A percentile compares a stretch with the other conserved stretches of the same genome.
Conservation (phyloP, 768 basidiomycete species). For the Psilocybe sp. region DNA sequence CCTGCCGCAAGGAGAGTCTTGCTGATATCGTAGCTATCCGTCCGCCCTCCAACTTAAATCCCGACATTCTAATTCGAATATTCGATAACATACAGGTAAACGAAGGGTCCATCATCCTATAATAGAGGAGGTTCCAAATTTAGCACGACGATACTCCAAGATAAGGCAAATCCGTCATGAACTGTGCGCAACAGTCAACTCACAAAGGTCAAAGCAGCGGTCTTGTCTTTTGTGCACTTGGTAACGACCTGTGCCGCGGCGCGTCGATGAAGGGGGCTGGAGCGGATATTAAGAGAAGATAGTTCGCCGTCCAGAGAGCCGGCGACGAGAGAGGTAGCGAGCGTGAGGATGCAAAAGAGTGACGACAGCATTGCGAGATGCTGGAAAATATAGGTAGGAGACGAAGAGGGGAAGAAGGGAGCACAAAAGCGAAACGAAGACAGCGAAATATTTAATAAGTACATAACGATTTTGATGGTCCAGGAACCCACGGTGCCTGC, state of each 20-base stretch:
- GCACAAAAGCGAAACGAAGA: too few relatives aligned
- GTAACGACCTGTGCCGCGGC: conserved; percentile 30
- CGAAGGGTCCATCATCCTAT: conserved; percentile 43
- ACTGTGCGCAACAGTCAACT: conserved; percentile 9
- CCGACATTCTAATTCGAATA: background rate
- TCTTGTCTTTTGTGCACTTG: conserved; percentile 32
- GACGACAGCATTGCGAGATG: too few relatives aligned
- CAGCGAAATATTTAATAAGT: too few relatives aligned
- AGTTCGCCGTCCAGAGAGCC: too few relatives aligned
- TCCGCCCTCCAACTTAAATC: background rate
- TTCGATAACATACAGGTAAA: conserved; percentile 27
- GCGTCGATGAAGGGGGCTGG: background rate
- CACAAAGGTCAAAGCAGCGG: conserved; percentile 40
- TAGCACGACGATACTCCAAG: background rate
- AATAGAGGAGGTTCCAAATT: background rate
- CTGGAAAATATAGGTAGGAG: too few relatives aligned
- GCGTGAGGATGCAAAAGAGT: too few relatives aligned
- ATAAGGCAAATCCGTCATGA: background rate
- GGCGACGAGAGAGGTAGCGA: too few relatives aligned
- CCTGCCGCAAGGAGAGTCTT: conserved; percentile 28
- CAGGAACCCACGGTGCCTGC: too few relatives aligned
- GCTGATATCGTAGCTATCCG: conserved; percentile 29
- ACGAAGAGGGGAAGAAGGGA: too few relatives aligned
- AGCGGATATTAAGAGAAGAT: too few relatives aligned
- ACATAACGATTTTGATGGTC: too few relatives aligned